Conservation (phyloP, 768 basidiomycete genomes). For the Brasilioporus rufonigricans region DNA sequence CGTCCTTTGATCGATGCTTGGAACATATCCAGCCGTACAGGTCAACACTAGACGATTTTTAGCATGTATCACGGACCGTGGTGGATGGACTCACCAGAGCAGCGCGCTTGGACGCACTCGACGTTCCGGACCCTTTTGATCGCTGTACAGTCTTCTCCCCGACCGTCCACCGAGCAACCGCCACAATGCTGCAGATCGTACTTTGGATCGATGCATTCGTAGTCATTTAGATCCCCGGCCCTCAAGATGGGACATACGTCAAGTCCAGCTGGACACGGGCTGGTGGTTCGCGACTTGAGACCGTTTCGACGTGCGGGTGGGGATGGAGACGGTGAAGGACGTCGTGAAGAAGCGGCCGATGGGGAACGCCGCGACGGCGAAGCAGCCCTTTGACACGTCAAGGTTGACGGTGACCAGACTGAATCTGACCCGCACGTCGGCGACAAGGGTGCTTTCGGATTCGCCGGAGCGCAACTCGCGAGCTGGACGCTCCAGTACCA, state of each 20-base stretch:
- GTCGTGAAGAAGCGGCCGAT: no score
- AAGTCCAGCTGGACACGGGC: slow-evolving; percentile 51
- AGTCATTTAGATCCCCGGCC: slow-evolving; percentile 39
- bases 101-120: slow-evolving; percentile 57
- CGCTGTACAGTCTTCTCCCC: slow-evolving; percentile 68
- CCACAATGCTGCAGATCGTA: slow-evolving; percentile 72
- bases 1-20: slow-evolving; percentile 11
- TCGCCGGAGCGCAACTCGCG: slow-evolving; percentile 16
- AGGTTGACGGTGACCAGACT: slow-evolving; percentile 46
- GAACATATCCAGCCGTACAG: slow-evolving; percentile 14
- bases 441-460: slow-evolving; percentile 5
- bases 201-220: slow-evolving; percentile 58
- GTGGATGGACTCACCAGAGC: slow-evolving; percentile 43
- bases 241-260: slow-evolving; percentile 56
- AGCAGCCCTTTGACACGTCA: slow-evolving; percentile 45
- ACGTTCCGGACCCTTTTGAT: slow-evolving; percentile 68
- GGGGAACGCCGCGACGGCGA: slow-evolving; percentile 30
- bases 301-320: slow-evolving; percentile 27
- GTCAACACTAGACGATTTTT: no score
- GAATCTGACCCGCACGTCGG: no score
- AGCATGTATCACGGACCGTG: background rate
- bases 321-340: no score
- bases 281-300: slow-evolving; percentile 35
- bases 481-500: no score
- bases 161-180: slow-evolving; percentile 62